Evolutionary conservation across 129 eudicot genomes (phyloP), one percentile per base, ranked within the genome.

Genomic region (Artemisia annua): DNA sequence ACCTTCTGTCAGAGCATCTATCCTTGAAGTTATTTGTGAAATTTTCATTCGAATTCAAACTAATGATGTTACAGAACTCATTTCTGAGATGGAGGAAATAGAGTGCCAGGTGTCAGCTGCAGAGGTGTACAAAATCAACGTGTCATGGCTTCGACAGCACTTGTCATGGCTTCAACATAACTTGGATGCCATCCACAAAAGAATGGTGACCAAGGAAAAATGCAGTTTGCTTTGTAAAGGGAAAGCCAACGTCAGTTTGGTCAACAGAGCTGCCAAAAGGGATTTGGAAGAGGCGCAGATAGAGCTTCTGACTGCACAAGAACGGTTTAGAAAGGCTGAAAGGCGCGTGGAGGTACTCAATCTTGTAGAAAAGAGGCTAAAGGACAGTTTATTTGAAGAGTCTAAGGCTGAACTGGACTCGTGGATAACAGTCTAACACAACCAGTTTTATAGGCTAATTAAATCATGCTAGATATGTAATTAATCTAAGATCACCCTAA

Each of bases 301-400:
- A 16, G 73, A 52, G 74, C 73, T 84, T 0, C 10, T 53, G 57
- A 63, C 65, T 15, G 85, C 86, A 0, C 76, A 74, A 14, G 48
- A 61, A 66, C 44, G 56, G 62, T 28, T 71, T 15, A 16, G 48
- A 11, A 56, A 85, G 66, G 77, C 79, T 0, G 83, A 85, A 26
- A 82, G 66, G 69, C 75, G 83, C 9, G 35, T 62, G 60, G 63
- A 58, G 57, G 83, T 71, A 20, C 52, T 82, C 22, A 26, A 77
- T 4, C 74, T 67, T 46, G 90, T 85, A 0, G 50, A 51, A 16
- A 64, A 68, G 48, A 85, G 72, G 49, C 58, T 85, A 0, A 68
- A 69, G 12, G 60, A 69, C 1, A 69, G 66, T n/a, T 56, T 85
- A 3, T 35, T 57, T 62, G 65, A 75, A 32, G 44, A 35, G 7